Evolutionary conservation across 2,329 filamentous ascomycete species (phyloP).

Genomic region (Monosporascus cannonballus): DNA sequence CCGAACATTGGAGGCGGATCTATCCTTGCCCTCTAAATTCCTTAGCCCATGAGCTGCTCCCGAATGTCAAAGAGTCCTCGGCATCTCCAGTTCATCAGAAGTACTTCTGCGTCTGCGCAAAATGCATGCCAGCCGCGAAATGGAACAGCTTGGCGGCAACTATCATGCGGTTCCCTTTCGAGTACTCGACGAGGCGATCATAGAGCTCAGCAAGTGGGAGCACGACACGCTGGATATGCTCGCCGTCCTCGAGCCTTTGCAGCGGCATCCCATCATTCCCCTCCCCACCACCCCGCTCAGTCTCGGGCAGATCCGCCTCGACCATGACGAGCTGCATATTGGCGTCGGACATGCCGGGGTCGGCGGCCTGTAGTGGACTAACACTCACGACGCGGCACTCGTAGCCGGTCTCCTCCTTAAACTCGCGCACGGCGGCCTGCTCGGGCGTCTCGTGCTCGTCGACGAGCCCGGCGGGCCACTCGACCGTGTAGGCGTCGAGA

Average conservation of each 20-base stretch:
- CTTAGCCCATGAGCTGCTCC: too few species aligned
- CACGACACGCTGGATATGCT: constrained; percentile 55
- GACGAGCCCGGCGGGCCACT: constrained; percentile 49
- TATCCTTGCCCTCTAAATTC: too few species aligned
- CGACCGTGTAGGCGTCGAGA: constrained; percentile 44
- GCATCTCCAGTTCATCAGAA: background rate
- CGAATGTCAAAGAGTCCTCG: too few species aligned
- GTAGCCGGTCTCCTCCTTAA: constrained; percentile 51
- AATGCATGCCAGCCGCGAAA: constrained; percentile 53
- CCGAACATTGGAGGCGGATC: too few species aligned
- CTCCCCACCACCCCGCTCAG: constrained; percentile 6
- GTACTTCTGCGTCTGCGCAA: constrained; percentile 32
- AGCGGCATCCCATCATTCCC: constrained; percentile 45
- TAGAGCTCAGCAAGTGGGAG: constrained; percentile 52
- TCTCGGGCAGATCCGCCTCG: constrained; percentile 40
- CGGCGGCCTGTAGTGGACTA: constrained; percentile 48
- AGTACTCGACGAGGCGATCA: constrained; percentile 42
- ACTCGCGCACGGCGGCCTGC: constrained; percentile 45
- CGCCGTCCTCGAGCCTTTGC: constrained; percentile 54
- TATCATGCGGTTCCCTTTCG: constrained; percentile 40
- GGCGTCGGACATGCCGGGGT: constrained; percentile 53
- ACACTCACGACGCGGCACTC: constrained; percentile 42
- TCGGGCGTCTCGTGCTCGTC: constrained; percentile 46
- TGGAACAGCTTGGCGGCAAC: constrained; percentile 54
- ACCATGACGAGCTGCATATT: constrained; percentile 58